phyloP scores from a whole-genome alignment of 1,139 yeast genomes.

The Spencermartinsiella ligniputridi region DNA sequence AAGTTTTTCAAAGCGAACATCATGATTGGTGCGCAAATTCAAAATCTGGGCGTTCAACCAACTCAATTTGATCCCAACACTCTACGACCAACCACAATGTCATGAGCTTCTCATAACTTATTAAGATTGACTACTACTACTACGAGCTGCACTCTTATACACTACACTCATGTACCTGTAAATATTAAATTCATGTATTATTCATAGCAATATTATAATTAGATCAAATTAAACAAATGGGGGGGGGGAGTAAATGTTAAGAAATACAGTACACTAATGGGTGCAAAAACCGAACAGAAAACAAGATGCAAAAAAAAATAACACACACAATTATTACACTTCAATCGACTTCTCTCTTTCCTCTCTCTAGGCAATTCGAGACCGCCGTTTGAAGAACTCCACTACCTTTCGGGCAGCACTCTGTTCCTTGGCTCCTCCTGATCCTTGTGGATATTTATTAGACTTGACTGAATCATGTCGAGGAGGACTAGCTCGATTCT shows the following conservation, averaged over 20 bases:
- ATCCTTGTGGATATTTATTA: not conserved
- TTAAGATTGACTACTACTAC: constrained; percentile 1
- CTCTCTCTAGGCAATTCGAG: constrained; percentile 42
- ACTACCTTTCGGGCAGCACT: constrained; percentile 32
- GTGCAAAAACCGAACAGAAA: not conserved
- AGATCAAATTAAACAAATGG: not conserved
- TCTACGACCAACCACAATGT: not conserved
- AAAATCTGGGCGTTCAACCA: constrained; percentile 9
- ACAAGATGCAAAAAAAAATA: constrained; percentile 1
- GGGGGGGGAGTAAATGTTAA: not conserved
- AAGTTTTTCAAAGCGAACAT: constrained; percentile 94
- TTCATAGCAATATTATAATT: constrained; percentile 1
- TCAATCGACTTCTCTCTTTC: not conserved
- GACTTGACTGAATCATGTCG: not conserved
- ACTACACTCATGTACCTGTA: no score
- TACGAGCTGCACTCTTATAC: constrained; percentile 4
- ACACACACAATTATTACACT: no score
- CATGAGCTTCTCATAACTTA: no score
- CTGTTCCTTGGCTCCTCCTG: constrained; percentile 14
- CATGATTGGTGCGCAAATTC: constrained; percentile 53
- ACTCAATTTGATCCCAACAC: not conserved
- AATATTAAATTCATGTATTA: not conserved
- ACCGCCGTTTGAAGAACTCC: constrained; percentile 36
- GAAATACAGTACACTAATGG: no score
- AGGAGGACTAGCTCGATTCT: constrained; percentile 15